Evolutionary conservation across 2,329 filamentous ascomycete genomes (phyloP).

Genomic region (Botryotinia calthae): DNA sequence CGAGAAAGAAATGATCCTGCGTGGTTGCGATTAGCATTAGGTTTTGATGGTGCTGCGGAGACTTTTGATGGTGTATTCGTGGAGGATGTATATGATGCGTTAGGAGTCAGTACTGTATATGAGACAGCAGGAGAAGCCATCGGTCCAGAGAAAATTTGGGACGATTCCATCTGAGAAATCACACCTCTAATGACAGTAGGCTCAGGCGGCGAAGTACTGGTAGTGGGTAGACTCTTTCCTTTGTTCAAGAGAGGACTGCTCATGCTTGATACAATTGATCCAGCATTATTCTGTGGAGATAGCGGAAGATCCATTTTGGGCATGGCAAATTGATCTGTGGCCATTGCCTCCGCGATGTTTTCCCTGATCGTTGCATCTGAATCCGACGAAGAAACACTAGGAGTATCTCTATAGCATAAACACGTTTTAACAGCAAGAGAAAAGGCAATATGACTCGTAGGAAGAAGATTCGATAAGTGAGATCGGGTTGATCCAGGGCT

Average conservation of each 20-base stretch:
- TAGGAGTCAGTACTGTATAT: too few species aligned
- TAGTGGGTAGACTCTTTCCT: background rate
- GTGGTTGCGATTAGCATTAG: background rate
- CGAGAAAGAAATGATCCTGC: background rate
- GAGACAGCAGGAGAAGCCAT: background rate
- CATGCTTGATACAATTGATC: background rate
- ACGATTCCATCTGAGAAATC: background rate
- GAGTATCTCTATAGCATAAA: accelerated
- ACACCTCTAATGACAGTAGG: background rate
- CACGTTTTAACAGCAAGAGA: accelerated
- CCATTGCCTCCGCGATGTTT: background rate
- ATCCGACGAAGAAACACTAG: too few species aligned
- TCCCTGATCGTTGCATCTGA: background rate
- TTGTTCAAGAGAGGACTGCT: background rate
- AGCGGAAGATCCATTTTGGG: background rate
- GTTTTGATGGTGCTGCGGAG: background rate
- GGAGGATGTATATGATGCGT: background rate
- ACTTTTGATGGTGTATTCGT: background rate
- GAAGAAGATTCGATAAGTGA: background rate
- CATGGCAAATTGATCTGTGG: too few species aligned
- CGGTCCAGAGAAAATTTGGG: too few species aligned
- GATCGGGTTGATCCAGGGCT: background rate
- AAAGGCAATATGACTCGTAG: background rate
- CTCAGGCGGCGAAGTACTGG: background rate
- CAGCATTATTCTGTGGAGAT: background rate